Evolutionary conservation across 1,284 basidiomycete species (phyloP).

Genomic region (Thelephora terrestris): DNA sequence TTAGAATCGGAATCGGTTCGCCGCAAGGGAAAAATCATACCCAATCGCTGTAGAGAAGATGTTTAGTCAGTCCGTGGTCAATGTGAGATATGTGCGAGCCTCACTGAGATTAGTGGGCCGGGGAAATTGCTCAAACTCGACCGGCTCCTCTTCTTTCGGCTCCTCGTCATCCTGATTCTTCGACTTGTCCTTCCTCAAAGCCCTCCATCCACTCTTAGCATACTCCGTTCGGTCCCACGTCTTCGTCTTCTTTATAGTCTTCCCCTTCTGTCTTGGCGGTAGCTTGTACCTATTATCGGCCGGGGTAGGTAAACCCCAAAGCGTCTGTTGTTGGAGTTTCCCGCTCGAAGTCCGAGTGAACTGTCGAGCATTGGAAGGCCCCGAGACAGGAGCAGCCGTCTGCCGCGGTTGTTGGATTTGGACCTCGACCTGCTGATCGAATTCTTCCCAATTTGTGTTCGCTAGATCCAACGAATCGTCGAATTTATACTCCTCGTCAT

Average conservation of each 20-base stretch:
- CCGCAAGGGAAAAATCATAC: conserved; percentile 25
- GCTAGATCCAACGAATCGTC: too few relatives aligned
- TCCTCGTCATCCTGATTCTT: conserved; percentile 34
- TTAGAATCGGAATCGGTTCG: not conserved
- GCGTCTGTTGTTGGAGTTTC: not conserved
- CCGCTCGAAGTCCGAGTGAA: conserved; percentile 13
- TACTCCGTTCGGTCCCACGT: conserved; percentile 82
- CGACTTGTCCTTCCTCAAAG: conserved; percentile 36
- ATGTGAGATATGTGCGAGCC: conserved; percentile 3
- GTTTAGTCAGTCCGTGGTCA: not conserved
- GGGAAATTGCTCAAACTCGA: conserved; percentile 80
- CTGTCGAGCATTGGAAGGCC: conserved; percentile 27
- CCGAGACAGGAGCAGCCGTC: conserved; percentile 18
- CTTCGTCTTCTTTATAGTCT: conserved; percentile 56
- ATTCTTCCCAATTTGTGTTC: too few relatives aligned
- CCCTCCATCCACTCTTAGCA: conserved; percentile 63
- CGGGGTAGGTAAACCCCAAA: not conserved
- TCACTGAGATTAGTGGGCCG: conserved; percentile 54
- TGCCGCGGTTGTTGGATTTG: conserved; percentile 9
- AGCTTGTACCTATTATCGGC: not conserved
- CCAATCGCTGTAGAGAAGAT: conserved; percentile 26
- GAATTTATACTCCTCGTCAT: too few relatives aligned
- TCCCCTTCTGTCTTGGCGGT: conserved; percentile 20
- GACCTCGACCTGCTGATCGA: too few relatives aligned
- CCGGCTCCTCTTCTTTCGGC: conserved; percentile 37